phyloP scores from a whole-genome alignment of 2,329 filamentous ascomycete genomes.

The Fusarium sp. region DNA sequence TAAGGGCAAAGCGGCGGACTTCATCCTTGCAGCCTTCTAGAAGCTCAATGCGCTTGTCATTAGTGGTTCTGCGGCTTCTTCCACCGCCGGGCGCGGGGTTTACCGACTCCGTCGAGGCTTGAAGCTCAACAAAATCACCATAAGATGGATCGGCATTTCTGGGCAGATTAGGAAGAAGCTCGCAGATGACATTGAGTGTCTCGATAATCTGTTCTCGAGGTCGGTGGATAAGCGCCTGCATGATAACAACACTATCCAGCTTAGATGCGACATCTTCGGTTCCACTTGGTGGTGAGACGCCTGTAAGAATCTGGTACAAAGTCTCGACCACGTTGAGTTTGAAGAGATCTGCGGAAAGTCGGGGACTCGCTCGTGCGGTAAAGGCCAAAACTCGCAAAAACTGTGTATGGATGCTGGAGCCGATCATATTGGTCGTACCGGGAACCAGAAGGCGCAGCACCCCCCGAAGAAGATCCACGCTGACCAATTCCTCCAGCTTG shows the following conservation, averaged over 20 bases:
- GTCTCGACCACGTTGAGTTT: constrained; percentile 98
- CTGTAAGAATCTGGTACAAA: constrained; percentile 95
- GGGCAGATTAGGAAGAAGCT: constrained; percentile 85
- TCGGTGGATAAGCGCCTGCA: constrained; percentile 97
- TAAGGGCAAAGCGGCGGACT: constrained; percentile 92
- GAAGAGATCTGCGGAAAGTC: constrained; percentile 89
- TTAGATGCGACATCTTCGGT: constrained; percentile 85
- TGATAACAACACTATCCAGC: constrained; percentile 96
- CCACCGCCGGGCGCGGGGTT: constrained; percentile 55
- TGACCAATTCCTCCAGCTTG: constrained; percentile 94
- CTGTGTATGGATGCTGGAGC: constrained; percentile 94
- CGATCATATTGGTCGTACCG: constrained; percentile 95
- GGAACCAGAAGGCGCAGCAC: constrained; percentile 91
- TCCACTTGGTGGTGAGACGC: constrained; percentile 89
- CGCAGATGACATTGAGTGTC: constrained; percentile 97
- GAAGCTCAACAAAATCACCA: constrained; percentile 63
- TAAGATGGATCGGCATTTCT: constrained; percentile 63
- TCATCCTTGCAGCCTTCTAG: constrained; percentile 87
- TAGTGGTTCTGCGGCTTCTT: constrained; percentile 65
- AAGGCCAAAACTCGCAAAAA: constrained; percentile 94
- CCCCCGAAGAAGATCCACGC: constrained; percentile 86
- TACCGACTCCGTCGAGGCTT: constrained; percentile 57
- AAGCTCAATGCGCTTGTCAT: constrained; percentile 86
- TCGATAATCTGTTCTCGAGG: constrained; percentile 97
- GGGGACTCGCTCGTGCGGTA: constrained; percentile 89